Percentiles rank a stretch among this genome's conserved stretches.
These are phyloP conservation scores for Willaertia magna DNA, from an alignment of 208 protist genomes.

Conservation along the genomic window DNA sequence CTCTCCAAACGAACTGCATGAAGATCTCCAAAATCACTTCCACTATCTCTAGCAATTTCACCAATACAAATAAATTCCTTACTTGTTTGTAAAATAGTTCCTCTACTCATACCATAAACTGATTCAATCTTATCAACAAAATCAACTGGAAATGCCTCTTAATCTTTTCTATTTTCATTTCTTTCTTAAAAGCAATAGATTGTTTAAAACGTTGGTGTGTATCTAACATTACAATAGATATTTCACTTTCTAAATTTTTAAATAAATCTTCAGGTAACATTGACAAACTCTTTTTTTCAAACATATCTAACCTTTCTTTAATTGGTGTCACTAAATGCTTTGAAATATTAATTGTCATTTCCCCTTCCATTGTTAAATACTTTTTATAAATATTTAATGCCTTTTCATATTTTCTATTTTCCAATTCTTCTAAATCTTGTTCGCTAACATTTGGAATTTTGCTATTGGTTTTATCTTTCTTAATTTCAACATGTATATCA, in stretches of 20 bases:
- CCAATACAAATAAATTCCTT: no score
- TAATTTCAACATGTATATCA: no score
- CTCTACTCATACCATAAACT: no score
- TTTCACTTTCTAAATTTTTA: background rate
- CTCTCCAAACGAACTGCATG: no score
- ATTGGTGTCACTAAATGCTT: background rate
- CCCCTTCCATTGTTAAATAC: background rate
- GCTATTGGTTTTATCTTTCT: no score
- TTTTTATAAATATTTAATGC: background rate
- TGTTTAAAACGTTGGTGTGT: background rate
- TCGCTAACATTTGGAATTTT: no score
- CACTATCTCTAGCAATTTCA: no score
- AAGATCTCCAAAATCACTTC: no score
- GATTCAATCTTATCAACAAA: no score
- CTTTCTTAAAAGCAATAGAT: background rate
- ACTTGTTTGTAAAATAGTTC: no score
- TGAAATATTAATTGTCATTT: background rate
- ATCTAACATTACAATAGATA: background rate
- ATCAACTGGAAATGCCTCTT: no score
- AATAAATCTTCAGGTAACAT: background rate
- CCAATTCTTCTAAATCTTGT: background rate
- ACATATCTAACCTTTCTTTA: background rate
- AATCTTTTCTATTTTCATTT: background rate
- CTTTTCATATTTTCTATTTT: background rate
- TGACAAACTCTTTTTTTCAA: background rate